These are phyloP conservation scores for Aspergillus hancockii DNA, from an alignment of 495 filamentous ascomycete genomes.

Conservation along the genomic window DNA sequence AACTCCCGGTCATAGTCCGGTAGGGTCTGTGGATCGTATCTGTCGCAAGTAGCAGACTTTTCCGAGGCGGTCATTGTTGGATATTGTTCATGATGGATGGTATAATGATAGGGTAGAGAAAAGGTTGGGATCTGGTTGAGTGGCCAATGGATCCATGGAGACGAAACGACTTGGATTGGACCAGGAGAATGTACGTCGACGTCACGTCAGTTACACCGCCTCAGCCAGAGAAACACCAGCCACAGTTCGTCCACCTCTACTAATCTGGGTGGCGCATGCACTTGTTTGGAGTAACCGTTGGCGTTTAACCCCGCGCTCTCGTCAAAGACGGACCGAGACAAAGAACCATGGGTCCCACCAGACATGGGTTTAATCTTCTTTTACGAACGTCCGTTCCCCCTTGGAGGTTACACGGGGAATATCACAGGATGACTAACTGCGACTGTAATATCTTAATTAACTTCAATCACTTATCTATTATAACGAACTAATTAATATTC, in stretches of 20 bases:
- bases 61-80: slow-evolving; percentile 39
- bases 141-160: neutral
- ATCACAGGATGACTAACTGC: neutral
- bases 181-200: slow-evolving; percentile 2
- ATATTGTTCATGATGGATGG: slow-evolving; percentile 31
- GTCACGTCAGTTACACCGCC: slow-evolving; percentile 4
- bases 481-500: no score
- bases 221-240: neutral
- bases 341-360: slow-evolving; percentile 16
- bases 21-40: slow-evolving; percentile 47
- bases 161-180: neutral
- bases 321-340: slow-evolving; percentile 7
- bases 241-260: neutral
- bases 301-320: slow-evolving; percentile 5
- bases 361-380: slow-evolving; percentile 17
- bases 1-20: slow-evolving; percentile 70
- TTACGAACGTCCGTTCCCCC: neutral
- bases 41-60: slow-evolving; percentile 26
- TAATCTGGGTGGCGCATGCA: neutral
- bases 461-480: no score
- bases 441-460: no score
- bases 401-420: neutral
- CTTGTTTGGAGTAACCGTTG: neutral
- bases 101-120: neutral
- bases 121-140: slow-evolving; percentile 7